Base-by-base conservation (phyloP, 1,284 basidiomycete species). In the Ganoderma resinaceum region DNA sequence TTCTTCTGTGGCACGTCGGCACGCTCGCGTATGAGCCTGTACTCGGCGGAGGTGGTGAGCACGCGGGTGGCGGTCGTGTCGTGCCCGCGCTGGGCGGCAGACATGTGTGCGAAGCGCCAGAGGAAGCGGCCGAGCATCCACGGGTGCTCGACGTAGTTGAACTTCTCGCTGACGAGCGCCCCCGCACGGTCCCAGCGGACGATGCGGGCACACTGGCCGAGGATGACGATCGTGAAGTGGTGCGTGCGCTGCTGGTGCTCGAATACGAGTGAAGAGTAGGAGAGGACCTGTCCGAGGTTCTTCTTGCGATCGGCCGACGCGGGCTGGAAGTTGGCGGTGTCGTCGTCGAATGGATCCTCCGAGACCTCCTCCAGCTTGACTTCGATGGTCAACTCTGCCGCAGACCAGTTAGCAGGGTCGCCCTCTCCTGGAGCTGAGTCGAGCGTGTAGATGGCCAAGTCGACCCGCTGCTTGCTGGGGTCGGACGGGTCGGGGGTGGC, bases 181-280 rank as follows among this genome's bases (percentile, higher is more conserved):
- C 68, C 68, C 0, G 70, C 52, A 16, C 68, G 61, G 33, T 74
- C 72, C 46, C 58, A 43, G 18, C 63, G 46, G 26, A 63, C 18
- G 33, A 74, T 26, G n/a, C 73, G 69, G 7, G 61, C 68, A 31
- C 43, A 62, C 9, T 63, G 26, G 33, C 68, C 66, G 38, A 72
- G 43, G 62, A 73, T 42, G 40, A 68, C 16, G 46, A 72, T 8
- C 7, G 42, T 29, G 59, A 61, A 72, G 12, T 52, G 58, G 31
- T 35, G 49, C 16, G 35, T 62, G 40, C 62, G 59, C 37, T 64
- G 63, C 52, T 74, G 70, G 29, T 57, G 26, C 0, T 61, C 20
- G 55, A 71, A 68, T 35, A 71, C 42, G 26, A 52, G 26, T 2
- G 58, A 61, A 20, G 66, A 55, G 52, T 71, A 70, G 2, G 58